Evolutionary conservation across 1,139 yeast genomes (phyloP).

Genomic region (Protomyces pachydermus): DNA sequence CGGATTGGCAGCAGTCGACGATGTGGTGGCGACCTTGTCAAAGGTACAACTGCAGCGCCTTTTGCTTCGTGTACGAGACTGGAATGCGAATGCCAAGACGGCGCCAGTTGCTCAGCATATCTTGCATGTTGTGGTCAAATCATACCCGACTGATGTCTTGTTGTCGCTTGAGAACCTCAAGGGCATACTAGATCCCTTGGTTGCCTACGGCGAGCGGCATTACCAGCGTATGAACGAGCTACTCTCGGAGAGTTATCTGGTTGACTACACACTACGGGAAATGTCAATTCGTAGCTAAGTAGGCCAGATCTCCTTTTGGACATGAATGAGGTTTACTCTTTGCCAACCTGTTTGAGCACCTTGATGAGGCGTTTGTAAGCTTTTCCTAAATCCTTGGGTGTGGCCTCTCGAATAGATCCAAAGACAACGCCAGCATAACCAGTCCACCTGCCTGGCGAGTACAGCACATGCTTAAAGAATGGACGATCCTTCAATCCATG

Average conservation of each 20-base stretch:
- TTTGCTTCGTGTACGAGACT: slow-evolving; percentile 75
- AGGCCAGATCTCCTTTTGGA: too few species aligned
- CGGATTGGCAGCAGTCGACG: slow-evolving; percentile 62
- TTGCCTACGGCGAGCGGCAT: slow-evolving; percentile 88
- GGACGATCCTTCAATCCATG: slow-evolving; percentile 62
- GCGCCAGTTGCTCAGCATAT: slow-evolving; percentile 75
- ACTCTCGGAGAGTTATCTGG: slow-evolving; percentile 73
- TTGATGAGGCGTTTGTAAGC: slow-evolving; percentile 8
- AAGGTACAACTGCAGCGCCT: slow-evolving; percentile 57
- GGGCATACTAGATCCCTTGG: slow-evolving; percentile 61
- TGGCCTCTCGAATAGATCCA: slow-evolving; percentile 23
- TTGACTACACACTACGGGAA: slow-evolving; percentile 79
- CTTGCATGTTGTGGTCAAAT: slow-evolving; percentile 57
- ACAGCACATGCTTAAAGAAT: slow-evolving; percentile 86
- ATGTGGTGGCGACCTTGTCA: slow-evolving; percentile 54
- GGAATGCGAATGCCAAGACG: slow-evolving; percentile 87
- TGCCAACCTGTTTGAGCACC: slow-evolving; percentile 10
- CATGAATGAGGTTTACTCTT: neutral
- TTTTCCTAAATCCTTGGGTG: neutral
- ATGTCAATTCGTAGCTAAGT: slow-evolving; percentile 36
- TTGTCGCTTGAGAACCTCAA: slow-evolving; percentile 64
- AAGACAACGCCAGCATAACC: slow-evolving; percentile 19
- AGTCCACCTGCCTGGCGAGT: slow-evolving; percentile 57
- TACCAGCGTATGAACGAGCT: slow-evolving; percentile 67
- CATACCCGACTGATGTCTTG: slow-evolving; percentile 52